A percentile compares a stretch with the other conserved stretches of the same genome.
Conservation (phyloP, 768 basidiomycete genomes). For the Boletus sp. region DNA sequence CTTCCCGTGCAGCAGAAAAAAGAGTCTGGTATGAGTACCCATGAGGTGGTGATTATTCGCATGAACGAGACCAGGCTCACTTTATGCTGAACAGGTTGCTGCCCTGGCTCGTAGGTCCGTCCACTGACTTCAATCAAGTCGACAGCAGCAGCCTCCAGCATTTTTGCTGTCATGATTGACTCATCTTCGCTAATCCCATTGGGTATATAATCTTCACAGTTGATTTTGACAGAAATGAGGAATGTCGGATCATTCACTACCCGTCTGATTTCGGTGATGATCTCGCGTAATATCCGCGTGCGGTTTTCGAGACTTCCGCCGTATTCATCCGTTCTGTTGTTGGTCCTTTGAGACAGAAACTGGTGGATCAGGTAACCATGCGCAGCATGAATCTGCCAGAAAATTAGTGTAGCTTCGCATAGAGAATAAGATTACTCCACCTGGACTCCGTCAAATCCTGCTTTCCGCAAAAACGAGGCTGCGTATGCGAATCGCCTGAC, state of each 20-base stretch:
- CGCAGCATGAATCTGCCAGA: constrained; percentile 40
- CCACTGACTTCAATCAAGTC: constrained; percentile 44
- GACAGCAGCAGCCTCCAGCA: constrained; percentile 35
- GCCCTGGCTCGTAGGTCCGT: constrained; percentile 34
- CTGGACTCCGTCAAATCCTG: constrained; percentile 71
- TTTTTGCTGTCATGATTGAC: constrained; percentile 25
- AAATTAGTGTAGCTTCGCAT: not conserved
- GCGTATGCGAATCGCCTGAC: constrained; percentile 50
- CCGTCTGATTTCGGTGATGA: constrained; percentile 42
- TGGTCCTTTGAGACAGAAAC: constrained; percentile 43
- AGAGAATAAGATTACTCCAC: constrained; percentile 13
- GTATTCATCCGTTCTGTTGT: constrained; percentile 53
- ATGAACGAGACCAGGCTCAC: constrained; percentile 7
- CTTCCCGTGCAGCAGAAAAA: constrained; percentile 20
- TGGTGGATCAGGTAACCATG: constrained; percentile 49
- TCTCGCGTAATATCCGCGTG: constrained; percentile 46
- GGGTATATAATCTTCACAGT: constrained; percentile 27
- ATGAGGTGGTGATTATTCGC: not conserved
- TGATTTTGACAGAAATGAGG: constrained; percentile 35
- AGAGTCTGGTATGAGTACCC: constrained; percentile 5
- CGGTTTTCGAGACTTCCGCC: constrained; percentile 56
- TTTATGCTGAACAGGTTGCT: not conserved
- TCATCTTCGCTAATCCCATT: constrained; percentile 36
- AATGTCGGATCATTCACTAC: constrained; percentile 35
- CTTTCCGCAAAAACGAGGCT: constrained; percentile 50